phyloP scores from a whole-genome alignment of 495 filamentous ascomycete species.

The Penicillium longicatenatum region DNA sequence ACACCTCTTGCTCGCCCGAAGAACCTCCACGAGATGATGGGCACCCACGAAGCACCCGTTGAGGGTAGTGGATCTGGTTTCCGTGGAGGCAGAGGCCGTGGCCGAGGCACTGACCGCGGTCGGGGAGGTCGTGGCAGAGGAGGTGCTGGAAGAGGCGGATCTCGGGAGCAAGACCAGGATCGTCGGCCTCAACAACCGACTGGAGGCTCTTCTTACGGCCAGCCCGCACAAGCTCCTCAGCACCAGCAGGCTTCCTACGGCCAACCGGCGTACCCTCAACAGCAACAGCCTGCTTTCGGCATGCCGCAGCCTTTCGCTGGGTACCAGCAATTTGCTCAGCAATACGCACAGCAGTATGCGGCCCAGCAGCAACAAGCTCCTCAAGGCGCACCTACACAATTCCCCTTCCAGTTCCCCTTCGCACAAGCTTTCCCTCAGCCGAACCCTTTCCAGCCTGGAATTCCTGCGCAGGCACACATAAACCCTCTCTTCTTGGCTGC shows the following conservation, averaged over 20 bases:
- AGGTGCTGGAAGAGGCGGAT: conserved; percentile 46
- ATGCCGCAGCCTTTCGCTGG: conserved; percentile 36
- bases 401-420: conserved; percentile 40
- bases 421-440: conserved; percentile 32
- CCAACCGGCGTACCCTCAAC: conserved; percentile 24
- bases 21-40: conserved; percentile 58
- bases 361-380: conserved; percentile 39
- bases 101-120: conserved; percentile 46
- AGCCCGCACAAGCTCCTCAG: conserved; percentile 18
- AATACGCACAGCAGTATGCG: conserved; percentile 29
- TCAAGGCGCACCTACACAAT: conserved; percentile 36
- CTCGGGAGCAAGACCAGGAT: conserved; percentile 45
- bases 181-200: conserved; percentile 38
- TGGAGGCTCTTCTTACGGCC: conserved; percentile 19
- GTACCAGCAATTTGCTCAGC: conserved; percentile 21
- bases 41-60: conserved; percentile 46
- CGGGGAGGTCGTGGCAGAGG: conserved; percentile 52
- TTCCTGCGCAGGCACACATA: conserved; percentile 58
- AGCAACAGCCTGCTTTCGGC: conserved; percentile 27
- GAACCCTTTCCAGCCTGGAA: conserved; percentile 34
- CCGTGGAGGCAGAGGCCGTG: conserved; percentile 44
- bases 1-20: conserved; percentile 67
- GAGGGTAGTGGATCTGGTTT: conserved; percentile 41
- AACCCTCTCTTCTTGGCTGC: conserved; percentile 66
- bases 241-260: conserved; percentile 28